A percentile compares a stretch with the other conserved stretches of the same genome.
Conservation (phyloP, 148 eudicot genomes). For the Euryodendron excelsum region DNA sequence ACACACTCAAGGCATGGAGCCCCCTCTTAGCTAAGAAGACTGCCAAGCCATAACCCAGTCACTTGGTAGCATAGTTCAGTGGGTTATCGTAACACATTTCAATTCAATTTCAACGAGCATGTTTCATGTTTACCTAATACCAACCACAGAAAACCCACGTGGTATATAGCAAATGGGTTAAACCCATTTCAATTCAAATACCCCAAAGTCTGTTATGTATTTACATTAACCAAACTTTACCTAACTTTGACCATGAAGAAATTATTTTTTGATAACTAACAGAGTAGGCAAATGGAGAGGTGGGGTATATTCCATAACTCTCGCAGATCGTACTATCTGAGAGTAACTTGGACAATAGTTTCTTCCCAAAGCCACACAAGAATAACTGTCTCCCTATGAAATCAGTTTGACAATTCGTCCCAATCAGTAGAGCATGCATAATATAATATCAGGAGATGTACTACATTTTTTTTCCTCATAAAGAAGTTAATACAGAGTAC, state of each 20-base stretch:
- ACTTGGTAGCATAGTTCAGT: background rate
- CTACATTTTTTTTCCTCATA: background rate
- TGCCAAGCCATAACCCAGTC: background rate
- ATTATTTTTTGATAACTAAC: too few species aligned
- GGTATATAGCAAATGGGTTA: too few species aligned
- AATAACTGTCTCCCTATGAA: background rate
- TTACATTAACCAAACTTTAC: background rate
- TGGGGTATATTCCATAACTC: too few species aligned
- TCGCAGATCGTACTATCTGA: background rate
- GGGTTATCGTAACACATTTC: background rate
- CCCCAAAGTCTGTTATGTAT: background rate
- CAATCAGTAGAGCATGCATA: background rate
- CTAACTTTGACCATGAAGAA: background rate
- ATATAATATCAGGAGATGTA: background rate
- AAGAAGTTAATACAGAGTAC: background rate
- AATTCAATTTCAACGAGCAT: background rate
- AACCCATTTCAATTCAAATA: too few species aligned
- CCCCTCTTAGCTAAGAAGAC: background rate
- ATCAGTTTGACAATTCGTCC: background rate
- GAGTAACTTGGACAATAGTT: background rate
- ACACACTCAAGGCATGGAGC: background rate
- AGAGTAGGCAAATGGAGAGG: too few species aligned
- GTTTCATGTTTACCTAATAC: background rate
- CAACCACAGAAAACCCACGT: too few species aligned
- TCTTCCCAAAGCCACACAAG: constrained; percentile 2